Conservation (phyloP, 2,329 filamentous ascomycete species). For the Allantophomopsis lycopodina region DNA sequence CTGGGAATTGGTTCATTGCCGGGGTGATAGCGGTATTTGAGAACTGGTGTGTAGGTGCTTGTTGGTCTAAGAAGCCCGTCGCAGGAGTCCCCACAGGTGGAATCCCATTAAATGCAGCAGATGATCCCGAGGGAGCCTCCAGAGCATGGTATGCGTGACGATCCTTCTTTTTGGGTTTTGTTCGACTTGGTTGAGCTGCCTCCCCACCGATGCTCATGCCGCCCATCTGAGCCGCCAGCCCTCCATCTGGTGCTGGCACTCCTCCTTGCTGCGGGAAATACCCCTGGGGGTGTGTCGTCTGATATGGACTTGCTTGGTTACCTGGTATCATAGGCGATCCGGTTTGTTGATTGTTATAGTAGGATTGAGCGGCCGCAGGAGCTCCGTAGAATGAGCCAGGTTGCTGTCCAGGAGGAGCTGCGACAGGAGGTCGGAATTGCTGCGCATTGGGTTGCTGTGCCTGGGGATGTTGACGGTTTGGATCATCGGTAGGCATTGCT, state of each 20-base stretch:
- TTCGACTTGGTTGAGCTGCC: conserved; percentile 31
- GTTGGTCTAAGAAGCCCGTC: conserved; percentile 42
- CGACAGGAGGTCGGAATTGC: conserved; percentile 42
- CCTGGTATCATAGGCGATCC: conserved; percentile 15
- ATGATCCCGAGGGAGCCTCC: conserved; percentile 54
- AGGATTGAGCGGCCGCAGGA: conserved; percentile 1
- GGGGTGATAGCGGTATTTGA: conserved; percentile 29
- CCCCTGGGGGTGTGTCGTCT: conserved; percentile 14
- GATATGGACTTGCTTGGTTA: conserved; percentile 8
- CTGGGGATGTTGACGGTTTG: conserved; percentile 22
- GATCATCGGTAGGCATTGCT: conserved; percentile 38
- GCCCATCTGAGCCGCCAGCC: conserved; percentile 61
- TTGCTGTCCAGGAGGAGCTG: conserved; percentile 33
- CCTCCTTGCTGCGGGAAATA: conserved; percentile 16
- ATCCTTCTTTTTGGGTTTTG: conserved; percentile 78
- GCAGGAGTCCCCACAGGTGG: conserved; percentile 40
- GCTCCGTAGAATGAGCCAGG: conserved; percentile 7
- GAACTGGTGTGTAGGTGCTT: conserved; percentile 29
- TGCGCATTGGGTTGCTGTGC: conserved; percentile 29
- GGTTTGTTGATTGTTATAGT: conserved; percentile 7
- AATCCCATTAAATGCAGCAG: conserved; percentile 57
- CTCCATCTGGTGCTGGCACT: conserved; percentile 28
- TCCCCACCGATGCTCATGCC: conserved; percentile 51
- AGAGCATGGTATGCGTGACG: conserved; percentile 85
- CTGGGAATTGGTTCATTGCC: conserved; percentile 44